phyloP scores from a whole-genome alignment of 176 grass and related monocot species.

The Elaeis guineensis region DNA sequence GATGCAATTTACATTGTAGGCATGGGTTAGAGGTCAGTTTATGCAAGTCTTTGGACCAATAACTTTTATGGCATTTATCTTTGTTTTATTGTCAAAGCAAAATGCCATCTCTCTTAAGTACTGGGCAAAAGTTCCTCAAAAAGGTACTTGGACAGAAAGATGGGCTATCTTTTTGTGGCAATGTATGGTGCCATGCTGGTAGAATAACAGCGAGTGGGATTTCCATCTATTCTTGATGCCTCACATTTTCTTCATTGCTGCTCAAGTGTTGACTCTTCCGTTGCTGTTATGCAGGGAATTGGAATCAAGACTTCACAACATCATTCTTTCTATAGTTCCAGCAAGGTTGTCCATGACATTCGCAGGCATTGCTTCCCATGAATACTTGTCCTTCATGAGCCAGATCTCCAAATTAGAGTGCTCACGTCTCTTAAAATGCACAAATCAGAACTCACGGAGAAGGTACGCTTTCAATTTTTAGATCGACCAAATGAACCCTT shows the following conservation, averaged over 20 bases:
- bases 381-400: slow-evolving; percentile 66
- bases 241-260: background rate
- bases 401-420: slow-evolving; percentile 69
- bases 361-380: slow-evolving; percentile 63
- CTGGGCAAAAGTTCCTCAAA: no score
- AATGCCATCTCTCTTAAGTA: no score
- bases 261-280: background rate
- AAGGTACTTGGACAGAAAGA: no score
- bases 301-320: slow-evolving; percentile 36
- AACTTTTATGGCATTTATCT: no score
- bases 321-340: slow-evolving; percentile 49
- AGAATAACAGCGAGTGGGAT: no score
- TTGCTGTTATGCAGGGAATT: slow-evolving; percentile 38
- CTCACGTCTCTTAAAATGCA: slow-evolving; percentile 45
- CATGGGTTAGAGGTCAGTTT: no score
- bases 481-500: background rate
- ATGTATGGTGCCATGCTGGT: no score
- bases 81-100: no score
- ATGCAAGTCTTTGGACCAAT: no score
- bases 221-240: no score
- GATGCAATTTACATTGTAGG: no score
- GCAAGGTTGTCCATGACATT: slow-evolving; percentile 55
- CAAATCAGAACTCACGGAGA: slow-evolving; percentile 24
- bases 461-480: slow-evolving; percentile 31
- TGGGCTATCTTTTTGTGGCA: no score